Evolutionary conservation across 495 filamentous ascomycete genomes (phyloP), one percentile per base, ranked within the genome.

Genomic region (Xylaria intraflava): DNA sequence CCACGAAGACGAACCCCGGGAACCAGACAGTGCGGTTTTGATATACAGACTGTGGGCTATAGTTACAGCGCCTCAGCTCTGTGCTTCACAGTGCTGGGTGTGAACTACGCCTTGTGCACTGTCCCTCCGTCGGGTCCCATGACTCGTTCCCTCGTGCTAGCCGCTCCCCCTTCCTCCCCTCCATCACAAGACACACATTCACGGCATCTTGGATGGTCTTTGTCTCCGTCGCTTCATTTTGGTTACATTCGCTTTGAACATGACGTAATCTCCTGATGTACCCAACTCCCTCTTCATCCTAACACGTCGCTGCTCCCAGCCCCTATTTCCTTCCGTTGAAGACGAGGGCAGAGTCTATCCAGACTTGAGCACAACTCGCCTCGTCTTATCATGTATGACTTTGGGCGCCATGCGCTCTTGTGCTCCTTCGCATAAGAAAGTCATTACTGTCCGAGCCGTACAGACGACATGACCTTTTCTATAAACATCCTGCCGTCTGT

Each of bases 381-480:
- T 5, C 12, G 7, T 35, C 31, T 17, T 3, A 38, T 17, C 35
- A 17, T 5, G 4, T 16, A 38, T 53, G 51, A 31, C 42, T n/a
- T 24, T 24, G 41, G 30, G 12, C 30, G 31, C 42, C 42, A 50
- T 38, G 35, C 35, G 35, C 35, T 5, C 4, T 2, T 2, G 35
- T n/a, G 12, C 35, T 38, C 16, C 14, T 38, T 17, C 35, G 35
- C 16, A 38, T 17, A 4, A 17, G 12, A 16, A 38, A 38, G 35
- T 11, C 35, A 11, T 17, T 17, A 8, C 31, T 38, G 11, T 38
- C 11, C 16, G 5, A 36, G 20, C 6, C 50, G 20, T 35, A 36
- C n/a, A 35, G 54, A 62, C 63, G 56, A 51, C 48, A 57, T 69
- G 62, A 65, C 56, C 11, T 50, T 60, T 53, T 39, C 52, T 30